These are phyloP conservation scores for Lathyrus tuberosus DNA, from an alignment of 306 rosid genomes.

Conservation along the genomic window DNA sequence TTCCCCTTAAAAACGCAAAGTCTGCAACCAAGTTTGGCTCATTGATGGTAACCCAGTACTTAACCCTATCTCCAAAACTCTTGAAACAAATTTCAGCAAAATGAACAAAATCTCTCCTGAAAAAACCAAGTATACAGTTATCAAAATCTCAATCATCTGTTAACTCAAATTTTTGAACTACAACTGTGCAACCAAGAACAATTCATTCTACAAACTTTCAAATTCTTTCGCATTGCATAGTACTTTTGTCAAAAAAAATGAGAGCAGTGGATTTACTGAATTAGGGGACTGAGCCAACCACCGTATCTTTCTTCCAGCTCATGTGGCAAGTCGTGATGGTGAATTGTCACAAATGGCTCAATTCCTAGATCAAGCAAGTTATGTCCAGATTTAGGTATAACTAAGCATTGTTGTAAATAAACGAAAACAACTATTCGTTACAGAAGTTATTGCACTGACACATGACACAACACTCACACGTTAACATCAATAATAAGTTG, in stretches of 20 bases:
- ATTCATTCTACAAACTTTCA: slow-evolving; percentile 9
- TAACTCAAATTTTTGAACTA: slow-evolving; percentile 2
- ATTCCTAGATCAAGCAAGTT: slow-evolving; percentile 51
- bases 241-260: not conserved
- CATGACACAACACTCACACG: too few relatives aligned
- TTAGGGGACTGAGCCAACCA: slow-evolving; percentile 60
- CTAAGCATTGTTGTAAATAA: not conserved
- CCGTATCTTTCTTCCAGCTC: slow-evolving; percentile 62
- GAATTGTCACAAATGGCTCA: slow-evolving; percentile 61
- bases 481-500: too few relatives aligned
- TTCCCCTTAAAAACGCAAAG: slow-evolving; percentile 43
- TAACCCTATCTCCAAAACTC: slow-evolving; percentile 59
- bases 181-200: not conserved
- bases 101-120: slow-evolving; percentile 62
- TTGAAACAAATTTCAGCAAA: slow-evolving; percentile 54
- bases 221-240: not conserved
- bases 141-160: slow-evolving; percentile 4
- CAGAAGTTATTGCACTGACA: not conserved
- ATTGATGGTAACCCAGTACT: slow-evolving; percentile 60
- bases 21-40: slow-evolving; percentile 48
- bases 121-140: slow-evolving; percentile 8
- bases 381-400: slow-evolving; percentile 30
- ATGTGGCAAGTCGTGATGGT: slow-evolving; percentile 58
- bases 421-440: not conserved
- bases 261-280: slow-evolving; percentile 47